Evolutionary conservation across 306 rosid species (phyloP), one percentile per base, ranked within the genome.

Genomic region (Trifolium repens): DNA sequence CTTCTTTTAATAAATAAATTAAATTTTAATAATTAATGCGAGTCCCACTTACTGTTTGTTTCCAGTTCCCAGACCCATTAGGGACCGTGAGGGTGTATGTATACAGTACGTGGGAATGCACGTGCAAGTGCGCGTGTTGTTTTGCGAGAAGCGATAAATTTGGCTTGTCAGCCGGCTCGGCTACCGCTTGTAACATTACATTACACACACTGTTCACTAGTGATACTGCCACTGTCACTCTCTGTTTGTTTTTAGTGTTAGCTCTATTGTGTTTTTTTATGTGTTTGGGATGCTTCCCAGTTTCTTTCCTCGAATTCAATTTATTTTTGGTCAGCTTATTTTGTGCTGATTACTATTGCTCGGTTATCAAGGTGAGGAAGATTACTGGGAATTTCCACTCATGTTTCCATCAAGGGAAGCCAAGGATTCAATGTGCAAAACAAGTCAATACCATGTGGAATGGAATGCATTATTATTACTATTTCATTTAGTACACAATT

Each of bases 101-200:
- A 67, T 57, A 52, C 78, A 64, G 50, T 35, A 77, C 44, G 79
- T 71, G 80, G 64, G 79, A 52, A 55, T 81, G 93, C 90, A 87
- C 93, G 93, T 91, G 96, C 86, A 85, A 72, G 43, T 69, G 81
- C 76, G 89, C 84, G 84, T 82, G 86, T 63, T 69, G 66, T 68
- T 70, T 78, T 37, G 69, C 59, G 78, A 74, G 85, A 69, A 76
- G 88, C 90, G 90, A 71, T 22, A 77, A 85, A 78, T 71, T 85
- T 88, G 91, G 89, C 93, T 88, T 76, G 66, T 81, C 34, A 70
- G 73, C 72, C 87, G 93, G 96, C 93, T 91, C 90, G 86, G 87
- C 88, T 82, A 61, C 19, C 87, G 84, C 89, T 79, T 9, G 15
- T 5, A 22, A 22, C 24, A 22, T 22, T 22, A 22, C n/a, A n/a